A percentile compares a stretch with the other conserved stretches of the same genome.
phyloP scores from a whole-genome alignment of 139 green algal species.

The Micractinium conductrix region DNA sequence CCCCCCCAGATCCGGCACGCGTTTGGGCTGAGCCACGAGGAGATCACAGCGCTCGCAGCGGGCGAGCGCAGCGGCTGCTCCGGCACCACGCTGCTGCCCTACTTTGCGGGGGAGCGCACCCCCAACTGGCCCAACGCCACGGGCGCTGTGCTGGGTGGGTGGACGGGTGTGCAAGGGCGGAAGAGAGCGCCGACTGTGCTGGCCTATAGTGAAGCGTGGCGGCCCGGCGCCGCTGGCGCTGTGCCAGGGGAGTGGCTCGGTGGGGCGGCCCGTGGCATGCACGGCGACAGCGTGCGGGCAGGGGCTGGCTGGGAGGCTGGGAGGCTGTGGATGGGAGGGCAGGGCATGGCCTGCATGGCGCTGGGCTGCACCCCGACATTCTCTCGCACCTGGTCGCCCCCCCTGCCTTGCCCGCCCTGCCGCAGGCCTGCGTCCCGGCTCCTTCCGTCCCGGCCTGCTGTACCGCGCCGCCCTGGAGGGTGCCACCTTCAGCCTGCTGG shows the following conservation, averaged over 20 bases:
- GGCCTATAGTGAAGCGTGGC: too few relatives aligned
- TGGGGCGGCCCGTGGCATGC: not conserved
- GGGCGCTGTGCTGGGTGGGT: constrained; percentile 67
- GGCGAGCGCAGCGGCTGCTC: constrained; percentile 67
- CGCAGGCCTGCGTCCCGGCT: constrained; percentile 52
- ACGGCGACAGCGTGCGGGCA: too few relatives aligned
- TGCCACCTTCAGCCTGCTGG: constrained; percentile 78
- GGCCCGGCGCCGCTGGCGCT: not conserved
- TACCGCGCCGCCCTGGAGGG: constrained; percentile 91
- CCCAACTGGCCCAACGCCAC: constrained; percentile 87
- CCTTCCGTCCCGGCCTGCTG: constrained; percentile 67
- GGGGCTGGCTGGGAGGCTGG: not conserved
- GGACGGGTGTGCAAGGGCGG: too few relatives aligned
- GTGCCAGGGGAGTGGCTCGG: not conserved
- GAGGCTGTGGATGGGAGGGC: not conserved
- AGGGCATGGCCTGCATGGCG: too few relatives aligned
- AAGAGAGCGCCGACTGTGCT: too few relatives aligned
- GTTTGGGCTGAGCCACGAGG: constrained; percentile 63
- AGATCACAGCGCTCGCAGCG: constrained; percentile 67
- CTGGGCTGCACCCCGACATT: too few relatives aligned
- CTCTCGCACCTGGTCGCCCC: too few relatives aligned
- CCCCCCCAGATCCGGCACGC: constrained; percentile 49
- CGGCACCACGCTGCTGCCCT: constrained; percentile 84
- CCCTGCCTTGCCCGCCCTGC: not conserved
- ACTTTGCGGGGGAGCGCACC: constrained; percentile 85